These are phyloP conservation scores for Davidsoniella neocaledoniae DNA, from an alignment of 2,329 filamentous ascomycete species.

Conservation along the genomic window DNA sequence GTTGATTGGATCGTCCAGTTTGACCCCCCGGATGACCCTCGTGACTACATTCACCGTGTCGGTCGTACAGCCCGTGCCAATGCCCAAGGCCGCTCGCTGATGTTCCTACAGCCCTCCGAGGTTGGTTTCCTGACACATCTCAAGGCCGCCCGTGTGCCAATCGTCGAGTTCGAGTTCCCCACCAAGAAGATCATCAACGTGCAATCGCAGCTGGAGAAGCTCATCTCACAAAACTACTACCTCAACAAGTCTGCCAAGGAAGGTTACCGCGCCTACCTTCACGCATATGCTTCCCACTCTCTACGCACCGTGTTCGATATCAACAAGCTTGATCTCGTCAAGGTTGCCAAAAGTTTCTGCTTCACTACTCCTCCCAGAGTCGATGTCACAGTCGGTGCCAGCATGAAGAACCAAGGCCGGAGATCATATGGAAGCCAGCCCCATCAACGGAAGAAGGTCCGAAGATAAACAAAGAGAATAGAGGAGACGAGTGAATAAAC, in stretches of 20 bases:
- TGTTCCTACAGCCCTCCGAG: constrained; percentile 87
- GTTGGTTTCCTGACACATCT: constrained; percentile 84
- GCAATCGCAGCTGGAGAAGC: constrained; percentile 79
- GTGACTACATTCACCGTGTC: constrained; percentile 89
- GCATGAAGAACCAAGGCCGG: constrained; percentile 54
- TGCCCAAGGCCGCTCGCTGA: constrained; percentile 70
- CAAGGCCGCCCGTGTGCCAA: constrained; percentile 77
- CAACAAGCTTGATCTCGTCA: constrained; percentile 65
- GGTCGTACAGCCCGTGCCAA: constrained; percentile 78
- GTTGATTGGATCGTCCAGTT: constrained; percentile 97
- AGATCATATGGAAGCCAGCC: constrained; percentile 68
- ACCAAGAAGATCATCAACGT: constrained; percentile 82
- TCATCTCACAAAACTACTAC: constrained; percentile 93
- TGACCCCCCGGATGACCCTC: constrained; percentile 79
- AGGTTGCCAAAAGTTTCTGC: constrained; percentile 71
- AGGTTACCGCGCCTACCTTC: constrained; percentile 76
- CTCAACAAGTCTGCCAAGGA: constrained; percentile 72
- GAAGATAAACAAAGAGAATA: constrained; percentile 9
- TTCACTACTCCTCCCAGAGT: constrained; percentile 64
- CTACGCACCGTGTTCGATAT: constrained; percentile 52
- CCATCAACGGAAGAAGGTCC: constrained; percentile 29
- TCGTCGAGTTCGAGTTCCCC: constrained; percentile 93
- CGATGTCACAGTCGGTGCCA: constrained; percentile 71
- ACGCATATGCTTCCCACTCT: constrained; percentile 73
- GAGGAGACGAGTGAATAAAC: not conserved